Percentiles rank a stretch among this genome's conserved stretches.
Evolutionary conservation across 2,329 filamentous ascomycete species (phyloP).

Genomic region (Apiospora sp.): DNA sequence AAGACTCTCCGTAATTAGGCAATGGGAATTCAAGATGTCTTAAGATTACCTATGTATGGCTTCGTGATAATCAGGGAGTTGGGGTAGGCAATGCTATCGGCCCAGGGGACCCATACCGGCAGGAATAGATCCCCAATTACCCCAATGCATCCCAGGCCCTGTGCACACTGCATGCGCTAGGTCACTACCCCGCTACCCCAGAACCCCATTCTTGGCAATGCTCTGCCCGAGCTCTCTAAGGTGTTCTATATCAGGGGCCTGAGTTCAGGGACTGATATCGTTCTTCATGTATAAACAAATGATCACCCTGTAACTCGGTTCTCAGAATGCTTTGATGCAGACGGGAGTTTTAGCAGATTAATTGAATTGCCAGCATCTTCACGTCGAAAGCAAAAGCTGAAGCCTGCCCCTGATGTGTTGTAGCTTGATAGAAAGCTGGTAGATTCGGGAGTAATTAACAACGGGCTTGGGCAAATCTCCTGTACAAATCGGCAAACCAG

Average conservation of each 20-base stretch:
- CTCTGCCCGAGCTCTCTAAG: neutral
- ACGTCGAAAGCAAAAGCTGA: neutral
- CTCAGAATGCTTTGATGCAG: neutral
- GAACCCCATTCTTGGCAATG: neutral
- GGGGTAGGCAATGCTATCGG: no score
- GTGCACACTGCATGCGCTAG: no score
- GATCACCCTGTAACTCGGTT: neutral
- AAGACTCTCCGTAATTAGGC: no score
- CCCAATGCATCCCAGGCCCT: no score
- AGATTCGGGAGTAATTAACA: neutral
- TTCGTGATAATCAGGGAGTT: no score
- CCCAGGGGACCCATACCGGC: no score
- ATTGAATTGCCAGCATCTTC: neutral
- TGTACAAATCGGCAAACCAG: neutral
- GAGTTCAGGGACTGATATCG: no score
- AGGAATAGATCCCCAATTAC: no score
- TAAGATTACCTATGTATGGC: neutral
- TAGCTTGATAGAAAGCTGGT: neutral
- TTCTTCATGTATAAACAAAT: neutral
- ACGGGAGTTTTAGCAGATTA: accelerated
- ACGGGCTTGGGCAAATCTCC: neutral
- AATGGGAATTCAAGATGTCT: neutral
- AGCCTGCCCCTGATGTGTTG: neutral
- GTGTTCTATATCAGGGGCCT: neutral
- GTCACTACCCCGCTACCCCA: neutral